Conservation (phyloP, 495 filamentous ascomycete genomes). For the Neurospora discreta region DNA sequence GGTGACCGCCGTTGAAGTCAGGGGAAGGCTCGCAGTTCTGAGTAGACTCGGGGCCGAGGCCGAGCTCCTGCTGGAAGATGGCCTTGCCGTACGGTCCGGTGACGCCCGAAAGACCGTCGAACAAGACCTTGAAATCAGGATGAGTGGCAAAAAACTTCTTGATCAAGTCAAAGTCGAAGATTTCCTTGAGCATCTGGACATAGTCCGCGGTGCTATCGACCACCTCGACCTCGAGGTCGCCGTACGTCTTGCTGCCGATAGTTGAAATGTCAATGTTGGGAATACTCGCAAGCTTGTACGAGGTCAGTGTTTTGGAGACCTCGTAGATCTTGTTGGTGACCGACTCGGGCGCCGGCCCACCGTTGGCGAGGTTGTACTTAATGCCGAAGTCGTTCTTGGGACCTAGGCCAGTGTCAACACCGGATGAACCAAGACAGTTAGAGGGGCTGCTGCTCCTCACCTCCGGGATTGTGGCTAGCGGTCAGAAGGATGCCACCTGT, state of each 20-base stretch:
- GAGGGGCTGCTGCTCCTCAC: conserved; percentile 39
- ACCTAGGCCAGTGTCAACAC: conserved; percentile 37
- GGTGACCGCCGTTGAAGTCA: conserved; percentile 94
- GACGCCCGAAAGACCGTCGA: conserved; percentile 88
- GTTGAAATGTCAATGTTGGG: conserved; percentile 74
- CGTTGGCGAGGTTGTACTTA: conserved; percentile 97
- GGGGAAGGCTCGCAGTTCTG: conserved; percentile 90
- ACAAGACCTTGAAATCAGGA: conserved; percentile 90
- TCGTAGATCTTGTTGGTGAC: conserved; percentile 98
- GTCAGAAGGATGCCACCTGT: conserved; percentile 95
- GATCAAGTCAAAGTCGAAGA: conserved; percentile 95
- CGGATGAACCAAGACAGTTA: background rate
- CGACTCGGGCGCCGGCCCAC: conserved; percentile 85
- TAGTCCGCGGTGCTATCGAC: conserved; percentile 89
- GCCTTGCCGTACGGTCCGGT: conserved; percentile 90
- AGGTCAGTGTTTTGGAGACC: conserved; percentile 72
- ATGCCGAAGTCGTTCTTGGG: conserved; percentile 93
- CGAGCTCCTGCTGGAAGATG: conserved; percentile 90
- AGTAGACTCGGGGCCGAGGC: conserved; percentile 60
- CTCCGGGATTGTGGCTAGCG: conserved; percentile 95
- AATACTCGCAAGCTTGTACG: conserved; percentile 85
- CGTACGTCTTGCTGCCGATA: conserved; percentile 76
- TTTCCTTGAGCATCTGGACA: conserved; percentile 87
- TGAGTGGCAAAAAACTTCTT: conserved; percentile 78
- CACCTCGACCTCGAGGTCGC: conserved; percentile 82